phyloP scores from a whole-genome alignment of 2,329 filamentous ascomycete species.

The Xylaria sp. region DNA sequence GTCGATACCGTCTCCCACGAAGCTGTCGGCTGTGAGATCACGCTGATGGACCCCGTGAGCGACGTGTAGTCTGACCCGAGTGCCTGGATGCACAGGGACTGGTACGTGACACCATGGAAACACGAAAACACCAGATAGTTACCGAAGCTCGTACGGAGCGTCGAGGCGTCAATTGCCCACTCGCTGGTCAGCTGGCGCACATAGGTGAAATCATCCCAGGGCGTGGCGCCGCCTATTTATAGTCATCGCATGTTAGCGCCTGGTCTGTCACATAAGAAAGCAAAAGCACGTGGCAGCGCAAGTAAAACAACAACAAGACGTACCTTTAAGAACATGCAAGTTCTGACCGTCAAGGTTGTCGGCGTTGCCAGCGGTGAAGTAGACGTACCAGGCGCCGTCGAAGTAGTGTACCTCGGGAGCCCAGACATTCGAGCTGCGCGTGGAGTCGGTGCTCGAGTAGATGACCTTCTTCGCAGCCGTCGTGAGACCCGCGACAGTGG shows the following conservation, averaged over 20 bases:
- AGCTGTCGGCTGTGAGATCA: conserved; percentile 57
- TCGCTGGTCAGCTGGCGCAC: conserved; percentile 51
- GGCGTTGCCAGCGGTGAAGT: conserved; percentile 52
- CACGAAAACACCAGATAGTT: conserved; percentile 63
- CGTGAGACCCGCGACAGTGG: conserved; percentile 61
- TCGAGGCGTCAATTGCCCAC: conserved; percentile 61
- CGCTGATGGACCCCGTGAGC: conserved; percentile 49
- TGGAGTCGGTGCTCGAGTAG: conserved; percentile 53
- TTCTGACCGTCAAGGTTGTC: conserved; percentile 55
- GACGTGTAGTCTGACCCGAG: conserved; percentile 48
- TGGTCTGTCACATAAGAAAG: background rate
- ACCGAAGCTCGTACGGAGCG: conserved; percentile 53
- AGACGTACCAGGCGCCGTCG: conserved; percentile 58
- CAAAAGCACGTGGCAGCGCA: background rate
- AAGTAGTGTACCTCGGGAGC: conserved; percentile 62
- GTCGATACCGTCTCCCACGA: conserved; percentile 56
- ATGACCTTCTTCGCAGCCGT: conserved; percentile 56
- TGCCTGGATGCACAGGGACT: conserved; percentile 48
- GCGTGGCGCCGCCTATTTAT: conserved; percentile 52
- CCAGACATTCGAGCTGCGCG: conserved; percentile 62
- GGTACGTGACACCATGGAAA: conserved; percentile 48
- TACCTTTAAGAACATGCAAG: conserved; percentile 57
- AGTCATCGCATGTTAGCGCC: background rate
- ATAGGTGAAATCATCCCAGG: conserved; percentile 59
- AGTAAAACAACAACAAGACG: conserved; percentile 7